Conservation (phyloP, 768 basidiomycete species). For the Panaeolus cyanescens region DNA sequence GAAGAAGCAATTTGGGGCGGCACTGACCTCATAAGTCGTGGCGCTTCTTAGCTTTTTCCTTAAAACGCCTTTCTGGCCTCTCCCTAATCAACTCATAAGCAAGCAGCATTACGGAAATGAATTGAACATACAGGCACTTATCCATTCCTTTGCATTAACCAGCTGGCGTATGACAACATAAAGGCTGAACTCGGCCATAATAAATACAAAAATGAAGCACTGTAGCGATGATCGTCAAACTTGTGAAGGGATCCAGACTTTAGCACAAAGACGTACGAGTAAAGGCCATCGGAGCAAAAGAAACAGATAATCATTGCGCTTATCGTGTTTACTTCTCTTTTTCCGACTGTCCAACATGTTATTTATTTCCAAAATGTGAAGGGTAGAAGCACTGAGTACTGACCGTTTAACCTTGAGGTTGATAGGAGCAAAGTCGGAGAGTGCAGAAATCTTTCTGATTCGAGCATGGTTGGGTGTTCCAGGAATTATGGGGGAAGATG, state of each 20-base stretch:
- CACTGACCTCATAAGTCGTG: constrained; percentile 65
- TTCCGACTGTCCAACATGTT: constrained; percentile 20
- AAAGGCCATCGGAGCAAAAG: constrained; percentile 86
- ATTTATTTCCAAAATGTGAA: background rate
- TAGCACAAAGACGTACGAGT: constrained; percentile 49
- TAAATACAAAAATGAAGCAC: constrained; percentile 84
- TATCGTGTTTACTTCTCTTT: constrained; percentile 40
- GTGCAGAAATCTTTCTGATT: constrained; percentile 77
- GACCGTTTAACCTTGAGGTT: constrained; percentile 82
- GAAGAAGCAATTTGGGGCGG: too few relatives aligned
- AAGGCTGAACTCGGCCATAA: constrained; percentile 79
- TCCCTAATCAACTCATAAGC: constrained; percentile 56
- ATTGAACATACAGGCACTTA: constrained; percentile 74
- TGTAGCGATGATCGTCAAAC: constrained; percentile 28
- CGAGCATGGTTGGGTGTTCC: constrained; percentile 45
- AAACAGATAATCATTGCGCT: constrained; percentile 73
- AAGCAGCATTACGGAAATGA: background rate
- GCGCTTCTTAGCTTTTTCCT: constrained; percentile 77
- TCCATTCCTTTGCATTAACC: constrained; percentile 93
- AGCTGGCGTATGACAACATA: constrained; percentile 90
- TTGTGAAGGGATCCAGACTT: too few relatives aligned
- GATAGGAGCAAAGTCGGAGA: constrained; percentile 90
- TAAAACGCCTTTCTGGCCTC: constrained; percentile 80
- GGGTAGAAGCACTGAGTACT: constrained; percentile 13
- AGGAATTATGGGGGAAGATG: constrained; percentile 39